Conservation (phyloP, 2,329 filamentous ascomycete genomes). For the Colletotrichum orchidophilum region DNA sequence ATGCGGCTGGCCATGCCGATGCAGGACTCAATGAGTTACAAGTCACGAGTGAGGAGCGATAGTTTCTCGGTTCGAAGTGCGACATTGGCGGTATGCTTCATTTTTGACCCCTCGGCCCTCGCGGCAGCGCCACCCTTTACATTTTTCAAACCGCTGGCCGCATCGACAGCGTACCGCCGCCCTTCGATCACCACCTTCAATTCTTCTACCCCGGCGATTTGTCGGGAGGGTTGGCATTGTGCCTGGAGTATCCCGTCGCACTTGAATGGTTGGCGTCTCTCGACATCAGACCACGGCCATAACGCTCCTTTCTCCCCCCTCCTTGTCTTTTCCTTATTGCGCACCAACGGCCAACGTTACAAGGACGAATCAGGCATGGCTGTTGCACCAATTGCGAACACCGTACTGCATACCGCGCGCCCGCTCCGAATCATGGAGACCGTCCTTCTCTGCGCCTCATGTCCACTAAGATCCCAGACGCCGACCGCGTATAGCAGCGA, state of each 20-base stretch:
- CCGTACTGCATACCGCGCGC: not conserved
- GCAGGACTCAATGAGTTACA: no score
- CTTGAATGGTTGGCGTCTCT: not conserved
- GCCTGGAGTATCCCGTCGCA: slow-evolving; percentile 13
- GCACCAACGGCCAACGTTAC: slow-evolving; percentile 1
- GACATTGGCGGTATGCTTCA: not conserved
- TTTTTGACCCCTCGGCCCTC: not conserved
- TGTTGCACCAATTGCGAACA: slow-evolving; percentile 11
- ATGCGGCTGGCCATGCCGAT: no score
- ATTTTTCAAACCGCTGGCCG: not conserved
- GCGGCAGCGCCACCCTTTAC: not conserved
- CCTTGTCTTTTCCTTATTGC: slow-evolving; percentile 6
- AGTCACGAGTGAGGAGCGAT: no score
- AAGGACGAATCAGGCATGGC: not conserved
- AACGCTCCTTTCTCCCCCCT: not conserved
- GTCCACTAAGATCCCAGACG: not conserved
- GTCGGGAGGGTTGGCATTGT: not conserved
- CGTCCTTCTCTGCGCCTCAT: not conserved
- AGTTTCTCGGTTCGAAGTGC: not conserved
- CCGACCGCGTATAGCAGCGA: not conserved
- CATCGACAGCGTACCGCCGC: not conserved
- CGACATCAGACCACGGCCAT: not conserved
- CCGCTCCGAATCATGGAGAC: not conserved
- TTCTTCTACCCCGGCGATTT: not conserved
- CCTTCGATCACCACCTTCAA: not conserved